A percentile compares a stretch with the other conserved stretches of the same genome.
Evolutionary conservation across 805 yeast genomes (phyloP).

Genomic region (Metschnikowia noctiluminum): DNA sequence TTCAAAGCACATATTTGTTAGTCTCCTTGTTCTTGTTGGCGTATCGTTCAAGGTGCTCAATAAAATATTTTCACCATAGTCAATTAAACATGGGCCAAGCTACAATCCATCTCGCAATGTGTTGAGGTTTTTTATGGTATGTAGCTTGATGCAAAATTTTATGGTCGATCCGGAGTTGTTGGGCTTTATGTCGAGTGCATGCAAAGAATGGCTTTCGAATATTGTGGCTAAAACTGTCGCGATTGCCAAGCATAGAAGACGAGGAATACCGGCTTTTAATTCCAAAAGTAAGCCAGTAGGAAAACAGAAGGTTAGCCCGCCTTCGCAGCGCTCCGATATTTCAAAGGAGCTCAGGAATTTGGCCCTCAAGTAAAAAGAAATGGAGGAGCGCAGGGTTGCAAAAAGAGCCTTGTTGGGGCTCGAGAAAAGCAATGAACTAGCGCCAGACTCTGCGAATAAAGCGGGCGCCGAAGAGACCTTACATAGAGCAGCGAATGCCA

Average conservation of each 20-base stretch:
- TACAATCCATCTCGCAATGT: no score
- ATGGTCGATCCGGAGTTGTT: slow-evolving; percentile 60
- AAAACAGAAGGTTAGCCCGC: slow-evolving; percentile 30
- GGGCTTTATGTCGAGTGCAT: slow-evolving; percentile 73
- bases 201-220: slow-evolving; percentile 78
- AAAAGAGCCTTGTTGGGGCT: slow-evolving; percentile 59
- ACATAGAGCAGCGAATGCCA: slow-evolving; percentile 92
- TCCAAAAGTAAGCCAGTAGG: slow-evolving; percentile 19
- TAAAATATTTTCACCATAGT: no score
- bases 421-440: slow-evolving; percentile 29
- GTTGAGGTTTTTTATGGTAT: no score
- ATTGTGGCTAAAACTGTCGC: slow-evolving; percentile 71
- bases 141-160: slow-evolving; percentile 52
- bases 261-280: slow-evolving; percentile 40
- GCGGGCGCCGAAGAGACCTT: slow-evolving; percentile 74
- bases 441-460: slow-evolving; percentile 22
- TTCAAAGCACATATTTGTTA: no score
- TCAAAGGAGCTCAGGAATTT: slow-evolving; percentile 72
- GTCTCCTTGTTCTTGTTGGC: no score
- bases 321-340: slow-evolving; percentile 54
- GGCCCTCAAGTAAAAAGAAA: slow-evolving; percentile 74
- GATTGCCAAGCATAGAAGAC: slow-evolving; percentile 64
- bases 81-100: no score
- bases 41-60: no score
- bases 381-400: slow-evolving; percentile 74